Base-by-base conservation (phyloP, 345 rosid genomes). In the Alliaria petiolata region DNA sequence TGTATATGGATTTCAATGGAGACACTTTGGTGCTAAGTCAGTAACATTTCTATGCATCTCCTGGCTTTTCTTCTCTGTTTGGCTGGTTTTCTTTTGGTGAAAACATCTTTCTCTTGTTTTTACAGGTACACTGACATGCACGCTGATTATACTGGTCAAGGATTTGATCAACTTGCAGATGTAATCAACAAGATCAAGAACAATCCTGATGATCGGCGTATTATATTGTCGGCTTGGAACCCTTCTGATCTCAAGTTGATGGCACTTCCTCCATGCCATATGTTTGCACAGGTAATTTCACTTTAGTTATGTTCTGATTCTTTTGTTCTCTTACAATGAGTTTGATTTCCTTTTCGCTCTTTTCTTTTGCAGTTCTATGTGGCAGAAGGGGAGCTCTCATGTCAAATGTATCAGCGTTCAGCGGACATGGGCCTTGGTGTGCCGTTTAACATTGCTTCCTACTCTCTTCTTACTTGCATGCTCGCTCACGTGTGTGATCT, bases 211-310 rank as follows among this genome's bases (percentile, higher is more conserved):
- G 97, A 93, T 65, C 87, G 95, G 2, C 79, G 97, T 30, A 93
- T 91, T 34, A 71, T 93, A 42, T 85, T 91, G 58, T 91, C 97
- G 11, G 97, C 97, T 76, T 93, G 97, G 97, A 93, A 93, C 78
- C 98, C 98, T 76, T 83, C 96, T 78, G 97, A 89, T 78, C 85
- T 91, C 39, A 87, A 91, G 76, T 58, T 82, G 78, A 91, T 93
- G 97, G 97, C 96, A 13, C 95, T 93, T 72, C 97, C 96, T 69
- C 98, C 97, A 42, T 91, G 98, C 81, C 97, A 93, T 77, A 91
- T 93, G 97, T 93, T 91, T 86, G 88, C 91, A 53, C 98, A 93
- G 40, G 34, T 38, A 38, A 38, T 3, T 38, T 14, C 42, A 11
- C 14, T 38, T 38, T 11, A 31, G 1, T 6, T 31, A 11, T 38